Evolutionary conservation across 805 yeast genomes (phyloP).

Genomic region (Monosporozyma aerobia): DNA sequence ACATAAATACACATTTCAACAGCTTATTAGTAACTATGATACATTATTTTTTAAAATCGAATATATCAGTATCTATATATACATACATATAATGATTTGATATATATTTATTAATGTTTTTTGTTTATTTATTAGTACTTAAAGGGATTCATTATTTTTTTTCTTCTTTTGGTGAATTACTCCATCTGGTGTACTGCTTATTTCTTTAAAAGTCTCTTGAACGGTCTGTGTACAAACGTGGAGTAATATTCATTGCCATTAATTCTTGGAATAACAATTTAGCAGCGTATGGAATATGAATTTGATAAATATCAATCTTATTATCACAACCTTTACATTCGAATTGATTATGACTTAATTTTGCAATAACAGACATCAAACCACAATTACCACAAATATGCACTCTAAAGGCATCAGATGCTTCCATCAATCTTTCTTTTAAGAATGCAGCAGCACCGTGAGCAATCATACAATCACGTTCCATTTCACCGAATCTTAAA

Average conservation of each 20-base stretch:
- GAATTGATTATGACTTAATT: conserved; percentile 92
- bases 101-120: neutral
- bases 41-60: conserved; percentile 3
- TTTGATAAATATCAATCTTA: conserved; percentile 95
- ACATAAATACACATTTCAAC: neutral
- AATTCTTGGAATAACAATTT: conserved; percentile 95
- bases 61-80: neutral
- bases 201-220: conserved; percentile 33
- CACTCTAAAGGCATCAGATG: conserved; percentile 97
- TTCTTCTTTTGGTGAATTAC: neutral
- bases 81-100: neutral
- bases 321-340: conserved; percentile 98
- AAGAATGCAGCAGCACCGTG: conserved; percentile 98
- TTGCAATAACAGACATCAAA: conserved; percentile 94
- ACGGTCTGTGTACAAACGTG: conserved; percentile 92
- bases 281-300: conserved; percentile 97
- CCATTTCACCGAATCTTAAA: conserved; percentile 98
- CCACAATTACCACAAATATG: conserved; percentile 99
- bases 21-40: conserved; percentile 2
- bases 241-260: conserved; percentile 99
- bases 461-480: conserved; percentile 99
- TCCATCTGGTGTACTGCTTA: neutral
- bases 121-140: neutral
- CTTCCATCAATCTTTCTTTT: conserved; percentile 97
- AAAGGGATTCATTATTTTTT: neutral